Percentiles rank a stretch among this genome's conserved stretches.
Evolutionary conservation across 331 rosid genomes (phyloP).

Genomic region (Acacia concinna): DNA sequence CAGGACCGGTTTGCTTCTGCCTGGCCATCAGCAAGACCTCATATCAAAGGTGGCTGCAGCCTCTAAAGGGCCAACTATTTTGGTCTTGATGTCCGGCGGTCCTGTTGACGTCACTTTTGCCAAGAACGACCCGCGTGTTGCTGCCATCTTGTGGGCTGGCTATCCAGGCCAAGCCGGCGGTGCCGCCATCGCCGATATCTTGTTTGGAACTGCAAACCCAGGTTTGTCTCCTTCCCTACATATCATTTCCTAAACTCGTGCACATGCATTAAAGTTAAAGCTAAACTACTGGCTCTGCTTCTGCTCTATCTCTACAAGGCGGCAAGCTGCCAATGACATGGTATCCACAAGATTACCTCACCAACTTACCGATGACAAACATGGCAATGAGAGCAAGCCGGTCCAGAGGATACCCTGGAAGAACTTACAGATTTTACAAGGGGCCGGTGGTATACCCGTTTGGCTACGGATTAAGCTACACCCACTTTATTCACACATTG

Average conservation of each 20-base stretch:
- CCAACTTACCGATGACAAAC: constrained; percentile 63
- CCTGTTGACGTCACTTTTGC: constrained; percentile 74
- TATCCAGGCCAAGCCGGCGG: constrained; percentile 90
- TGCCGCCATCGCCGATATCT: constrained; percentile 67
- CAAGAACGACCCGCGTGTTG: constrained; percentile 49
- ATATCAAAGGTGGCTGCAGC: constrained; percentile 62
- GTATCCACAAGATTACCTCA: constrained; percentile 69
- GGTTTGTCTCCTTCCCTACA: constrained; percentile 36
- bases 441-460: constrained; percentile 79
- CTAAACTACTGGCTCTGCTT: no score
- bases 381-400: constrained; percentile 69
- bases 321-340: constrained; percentile 80
- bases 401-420: constrained; percentile 59
- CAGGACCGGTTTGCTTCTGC: constrained; percentile 58
- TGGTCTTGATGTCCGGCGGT: constrained; percentile 83
- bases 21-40: constrained; percentile 76
- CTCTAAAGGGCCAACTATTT: constrained; percentile 59
- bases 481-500: constrained; percentile 50
- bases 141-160: constrained; percentile 70
- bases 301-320: constrained; percentile 38
- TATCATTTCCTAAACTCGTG: not conserved
- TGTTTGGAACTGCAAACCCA: constrained; percentile 63
- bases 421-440: constrained; percentile 74
- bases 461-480: constrained; percentile 69
- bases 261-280: not conserved